Evolutionary conservation across 495 filamentous ascomycete genomes (phyloP).

Genomic region (Penicillium paradoxum): DNA sequence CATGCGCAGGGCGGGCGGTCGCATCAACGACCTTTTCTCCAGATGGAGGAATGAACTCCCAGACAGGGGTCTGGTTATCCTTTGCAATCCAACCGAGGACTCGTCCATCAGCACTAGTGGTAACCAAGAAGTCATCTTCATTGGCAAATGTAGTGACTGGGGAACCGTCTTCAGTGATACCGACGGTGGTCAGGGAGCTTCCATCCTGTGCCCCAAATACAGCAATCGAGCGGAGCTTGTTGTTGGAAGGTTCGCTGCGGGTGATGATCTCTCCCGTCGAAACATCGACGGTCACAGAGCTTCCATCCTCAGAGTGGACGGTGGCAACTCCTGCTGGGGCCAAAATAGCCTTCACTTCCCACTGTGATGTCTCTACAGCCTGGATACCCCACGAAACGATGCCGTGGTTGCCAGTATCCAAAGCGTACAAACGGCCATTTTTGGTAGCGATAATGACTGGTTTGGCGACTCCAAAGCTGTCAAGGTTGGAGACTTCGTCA

Average conservation of each 20-base stretch:
- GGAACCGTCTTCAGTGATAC: conserved; percentile 31
- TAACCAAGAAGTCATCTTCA: conserved; percentile 47
- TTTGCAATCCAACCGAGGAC: conserved; percentile 55
- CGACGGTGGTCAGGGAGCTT: conserved; percentile 19
- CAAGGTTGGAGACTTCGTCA: conserved; percentile 56
- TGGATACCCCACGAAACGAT: conserved; percentile 68
- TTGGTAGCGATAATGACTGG: conserved; percentile 75
- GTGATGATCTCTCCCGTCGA: conserved; percentile 53
- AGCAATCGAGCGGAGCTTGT: conserved; percentile 32
- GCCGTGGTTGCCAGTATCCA: conserved; percentile 73
- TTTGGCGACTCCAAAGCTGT: conserved; percentile 86
- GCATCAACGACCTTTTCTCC: conserved; percentile 64
- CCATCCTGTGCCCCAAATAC: conserved; percentile 20
- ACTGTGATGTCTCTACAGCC: conserved; percentile 53
- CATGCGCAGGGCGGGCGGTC: conserved; percentile 63
- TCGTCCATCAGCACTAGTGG: conserved; percentile 53
- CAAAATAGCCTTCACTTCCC: conserved; percentile 65
- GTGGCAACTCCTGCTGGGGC: conserved; percentile 54
- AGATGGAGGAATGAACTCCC: conserved; percentile 67
- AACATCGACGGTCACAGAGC: conserved; percentile 51
- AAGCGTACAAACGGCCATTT: conserved; percentile 69
- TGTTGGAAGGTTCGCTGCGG: conserved; percentile 22
- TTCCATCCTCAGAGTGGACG: conserved; percentile 54
- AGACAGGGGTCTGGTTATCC: conserved; percentile 50
- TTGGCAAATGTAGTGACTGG: conserved; percentile 26